These are phyloP conservation scores for Cladorrhinum sp. DNA, from an alignment of 2,329 filamentous ascomycete species.

Conservation along the genomic window DNA sequence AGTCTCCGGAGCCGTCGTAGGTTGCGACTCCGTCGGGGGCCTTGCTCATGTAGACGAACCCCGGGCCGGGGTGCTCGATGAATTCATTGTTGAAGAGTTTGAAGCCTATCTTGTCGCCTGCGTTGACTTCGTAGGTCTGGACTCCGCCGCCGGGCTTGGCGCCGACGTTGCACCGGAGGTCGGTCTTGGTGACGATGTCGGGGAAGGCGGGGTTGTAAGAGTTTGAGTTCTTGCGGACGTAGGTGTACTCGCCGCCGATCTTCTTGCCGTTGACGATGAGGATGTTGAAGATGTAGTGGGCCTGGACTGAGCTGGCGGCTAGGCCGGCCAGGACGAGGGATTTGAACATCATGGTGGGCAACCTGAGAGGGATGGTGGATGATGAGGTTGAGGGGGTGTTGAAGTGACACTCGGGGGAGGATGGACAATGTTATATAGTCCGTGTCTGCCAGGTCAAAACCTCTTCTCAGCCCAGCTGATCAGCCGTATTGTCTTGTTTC, in stretches of 20 bases:
- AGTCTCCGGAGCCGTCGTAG: slow-evolving; percentile 30
- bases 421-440: background rate
- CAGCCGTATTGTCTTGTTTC: background rate
- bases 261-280: slow-evolving; percentile 43
- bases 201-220: slow-evolving; percentile 38
- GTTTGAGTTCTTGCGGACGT: slow-evolving; percentile 46
- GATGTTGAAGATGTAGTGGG: slow-evolving; percentile 39
- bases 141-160: slow-evolving; percentile 35
- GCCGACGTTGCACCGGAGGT: slow-evolving; percentile 45
- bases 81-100: slow-evolving; percentile 49
- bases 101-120: slow-evolving; percentile 49
- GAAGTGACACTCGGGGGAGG: background rate
- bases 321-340: background rate
- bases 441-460: background rate
- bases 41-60: slow-evolving; percentile 43
- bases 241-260: slow-evolving; percentile 43
- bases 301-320: slow-evolving; percentile 9
- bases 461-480: background rate
- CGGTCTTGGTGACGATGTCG: slow-evolving; percentile 35
- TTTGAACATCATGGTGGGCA: slow-evolving; percentile 1
- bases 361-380: background rate
- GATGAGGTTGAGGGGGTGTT: background rate
- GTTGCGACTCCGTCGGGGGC: slow-evolving; percentile 34
- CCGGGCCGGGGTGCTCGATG: slow-evolving; percentile 45
- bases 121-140: slow-evolving; percentile 44